Conservation (phyloP, 768 basidiomycete species). For the Suillus occidentalis region DNA sequence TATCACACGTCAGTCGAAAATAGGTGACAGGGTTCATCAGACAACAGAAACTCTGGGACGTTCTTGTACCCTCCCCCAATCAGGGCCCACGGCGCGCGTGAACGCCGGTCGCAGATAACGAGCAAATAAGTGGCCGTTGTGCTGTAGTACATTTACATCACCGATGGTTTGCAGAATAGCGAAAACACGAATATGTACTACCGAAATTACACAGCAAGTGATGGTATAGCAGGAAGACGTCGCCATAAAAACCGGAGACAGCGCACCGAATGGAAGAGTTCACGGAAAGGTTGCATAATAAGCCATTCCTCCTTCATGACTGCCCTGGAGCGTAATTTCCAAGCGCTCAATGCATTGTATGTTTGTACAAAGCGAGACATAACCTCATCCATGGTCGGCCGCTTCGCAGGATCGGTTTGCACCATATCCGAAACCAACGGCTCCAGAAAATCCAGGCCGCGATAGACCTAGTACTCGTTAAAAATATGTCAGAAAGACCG, state of each 20-base stretch:
- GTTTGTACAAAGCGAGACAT: constrained; percentile 12
- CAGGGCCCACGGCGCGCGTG: neutral
- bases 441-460: constrained; percentile 32
- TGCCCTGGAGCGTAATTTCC: constrained; percentile 16
- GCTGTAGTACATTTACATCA: neutral
- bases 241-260: neutral
- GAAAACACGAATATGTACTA: neutral
- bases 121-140: neutral
- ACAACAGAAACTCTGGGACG: constrained; percentile 24
- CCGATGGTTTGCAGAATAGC: neutral
- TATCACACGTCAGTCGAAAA: constrained; percentile 22
- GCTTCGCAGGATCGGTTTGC: constrained; percentile 10
- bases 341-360: neutral
- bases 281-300: neutral
- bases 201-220: neutral
- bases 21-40: constrained; percentile 15
- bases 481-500: neutral
- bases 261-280: neutral
- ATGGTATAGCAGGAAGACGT: neutral
- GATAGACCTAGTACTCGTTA: neutral
- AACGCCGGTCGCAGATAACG: neutral
- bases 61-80: neutral
- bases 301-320: constrained; percentile 8
- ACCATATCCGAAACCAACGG: constrained; percentile 25
- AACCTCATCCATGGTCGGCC: constrained; percentile 19